Conservation (phyloP, 2,329 filamentous ascomycete species). For the Monosporascus sp. region DNA sequence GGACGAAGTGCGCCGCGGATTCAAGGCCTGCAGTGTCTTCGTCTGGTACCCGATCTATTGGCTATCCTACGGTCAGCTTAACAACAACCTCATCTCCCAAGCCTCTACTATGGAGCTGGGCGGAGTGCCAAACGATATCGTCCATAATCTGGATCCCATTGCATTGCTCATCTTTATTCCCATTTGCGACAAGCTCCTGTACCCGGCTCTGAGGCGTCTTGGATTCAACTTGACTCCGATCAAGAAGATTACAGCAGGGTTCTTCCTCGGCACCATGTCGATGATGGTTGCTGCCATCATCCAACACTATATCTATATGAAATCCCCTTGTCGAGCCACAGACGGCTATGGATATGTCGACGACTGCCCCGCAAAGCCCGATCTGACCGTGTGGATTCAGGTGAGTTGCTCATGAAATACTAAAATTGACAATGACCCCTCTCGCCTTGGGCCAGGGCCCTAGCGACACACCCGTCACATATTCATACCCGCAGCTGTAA, state of each 20-base stretch:
- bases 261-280: conserved; percentile 58
- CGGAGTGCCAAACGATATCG: conserved; percentile 71
- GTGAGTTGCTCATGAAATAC: background rate
- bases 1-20: conserved; percentile 67
- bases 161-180: conserved; percentile 72
- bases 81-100: conserved; percentile 57
- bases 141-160: conserved; percentile 72
- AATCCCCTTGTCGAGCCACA: conserved; percentile 56
- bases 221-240: conserved; percentile 67
- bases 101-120: conserved; percentile 61
- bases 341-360: conserved; percentile 43
- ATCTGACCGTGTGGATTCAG: conserved; percentile 57
- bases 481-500: no score
- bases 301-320: conserved; percentile 60
- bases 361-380: conserved; percentile 20
- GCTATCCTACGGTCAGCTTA: conserved; percentile 56
- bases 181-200: conserved; percentile 62
- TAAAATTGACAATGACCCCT: background rate
- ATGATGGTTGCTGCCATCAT: conserved; percentile 54
- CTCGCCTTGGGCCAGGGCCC: no score
- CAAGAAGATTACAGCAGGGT: conserved; percentile 68
- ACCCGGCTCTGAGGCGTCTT: conserved; percentile 59
- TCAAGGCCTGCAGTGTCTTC: conserved; percentile 67
- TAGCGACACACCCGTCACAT: no score
- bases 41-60: conserved; percentile 63